A percentile compares a stretch with the other conserved stretches of the same genome.
Evolutionary conservation across 345 rosid genomes (phyloP).

Genomic region (Arabidopsis thaliana): TAIR10.1 NC_003076.8:15759001-15759500

Average conservation of each 20-base stretch:
- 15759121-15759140: neutral
- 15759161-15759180: slow-evolving; percentile 74
- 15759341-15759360: slow-evolving; percentile 40
- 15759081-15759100: neutral
- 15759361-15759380: slow-evolving; percentile 64
- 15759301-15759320: slow-evolving; percentile 83
- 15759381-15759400: slow-evolving; percentile 48
- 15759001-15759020: slow-evolving; percentile 33
- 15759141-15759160: slow-evolving; percentile 36
- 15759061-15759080: slow-evolving; percentile 29
- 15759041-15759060: slow-evolving; percentile 22
- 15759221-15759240: slow-evolving; percentile 82
- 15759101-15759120: slow-evolving; percentile 21
- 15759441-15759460: slow-evolving; percentile 64
- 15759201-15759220: slow-evolving; percentile 96
- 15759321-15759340: slow-evolving; percentile 50
- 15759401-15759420: slow-evolving; percentile 50
- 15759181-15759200: slow-evolving; percentile 94
- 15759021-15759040: slow-evolving; percentile 28
- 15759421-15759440: slow-evolving; percentile 72
- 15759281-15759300: slow-evolving; percentile 70
- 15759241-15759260: slow-evolving; percentile 92
- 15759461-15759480: slow-evolving; percentile 59
- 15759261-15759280: slow-evolving; percentile 80
- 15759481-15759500: slow-evolving; percentile 74